Conservation (phyloP, 495 filamentous ascomycete species). For the Penicillium coffeae region DNA sequence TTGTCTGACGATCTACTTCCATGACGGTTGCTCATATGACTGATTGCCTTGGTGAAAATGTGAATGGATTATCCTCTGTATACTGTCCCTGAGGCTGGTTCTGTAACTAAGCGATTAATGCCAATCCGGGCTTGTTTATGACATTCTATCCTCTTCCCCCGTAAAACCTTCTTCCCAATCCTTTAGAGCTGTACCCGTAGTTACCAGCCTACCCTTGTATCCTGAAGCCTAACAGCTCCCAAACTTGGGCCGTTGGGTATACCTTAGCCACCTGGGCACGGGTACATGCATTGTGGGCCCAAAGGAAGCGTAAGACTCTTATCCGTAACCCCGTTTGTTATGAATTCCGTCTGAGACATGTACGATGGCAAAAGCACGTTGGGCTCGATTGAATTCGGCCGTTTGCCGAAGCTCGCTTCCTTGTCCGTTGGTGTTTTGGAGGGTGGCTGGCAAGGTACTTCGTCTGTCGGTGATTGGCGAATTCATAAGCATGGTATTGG, state of each 20-base stretch:
- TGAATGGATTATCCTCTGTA: constrained; percentile 9
- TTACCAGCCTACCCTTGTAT: too few species aligned
- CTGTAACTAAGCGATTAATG: constrained; percentile 15
- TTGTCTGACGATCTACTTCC: constrained; percentile 24
- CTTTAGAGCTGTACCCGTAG: too few species aligned
- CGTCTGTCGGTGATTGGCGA: too few species aligned
- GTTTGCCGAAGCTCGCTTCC: too few species aligned
- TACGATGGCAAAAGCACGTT: too few species aligned
- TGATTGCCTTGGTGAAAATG: constrained; percentile 15
- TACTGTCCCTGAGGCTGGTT: not conserved
- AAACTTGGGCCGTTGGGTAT: not conserved
- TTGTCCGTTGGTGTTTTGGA: too few species aligned
- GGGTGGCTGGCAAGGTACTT: too few species aligned
- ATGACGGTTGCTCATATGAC: constrained; percentile 16
- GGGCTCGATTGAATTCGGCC: too few species aligned
- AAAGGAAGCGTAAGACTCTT: not conserved
- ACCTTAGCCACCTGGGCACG: not conserved
- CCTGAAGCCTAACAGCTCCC: too few species aligned
- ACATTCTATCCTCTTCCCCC: not conserved
- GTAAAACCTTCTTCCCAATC: not conserved
- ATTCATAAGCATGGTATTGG: too few species aligned
- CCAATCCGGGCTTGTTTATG: constrained; percentile 5
- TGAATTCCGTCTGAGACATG: too few species aligned
- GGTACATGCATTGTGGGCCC: not conserved
- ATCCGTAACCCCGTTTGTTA: too few species aligned